Base-by-base conservation (phyloP, 2,329 filamentous ascomycete genomes). In the Myriosclerotinia curreyana region DNA sequence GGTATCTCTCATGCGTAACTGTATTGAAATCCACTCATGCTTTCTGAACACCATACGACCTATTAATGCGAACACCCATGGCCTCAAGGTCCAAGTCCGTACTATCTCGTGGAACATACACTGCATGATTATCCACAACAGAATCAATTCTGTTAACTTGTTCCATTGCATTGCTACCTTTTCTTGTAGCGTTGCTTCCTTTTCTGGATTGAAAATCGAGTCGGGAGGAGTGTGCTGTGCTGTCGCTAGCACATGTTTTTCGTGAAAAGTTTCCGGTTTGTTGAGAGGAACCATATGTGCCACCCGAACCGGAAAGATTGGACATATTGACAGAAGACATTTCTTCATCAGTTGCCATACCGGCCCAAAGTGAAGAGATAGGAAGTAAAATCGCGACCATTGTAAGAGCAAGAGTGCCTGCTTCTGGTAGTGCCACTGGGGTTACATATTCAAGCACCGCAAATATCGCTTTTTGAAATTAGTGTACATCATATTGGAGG, bases 321-420 rank as follows among this genome's bases (percentile, higher is more conserved):
- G 68, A 66, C 52, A 72, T 49, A 40, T 70, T 64, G 60, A 71
- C 67, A 20, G 66, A 51, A 7, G 68, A 66, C 22, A 40, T 60
- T 31, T 67, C 65, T 50, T 67, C 65, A 25, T 70, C 68, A 25
- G 66, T 70, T 34, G 66, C 62, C 68, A 71, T 70, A n/a, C 69
- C 62, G 17, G 87, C 87, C 87, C 87, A 90, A 68, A 90, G 80
- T 22, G 85, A 83, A 17, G 86, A 87, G 14, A 90, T 78, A 1
- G 87, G 87, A 20, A 90, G 81, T 67, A 85, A 85, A 66, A 89
- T 80, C 64, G 82, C 82, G 44, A 87, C 82, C 25, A 85, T 75
- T 20, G 85, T 86, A 11, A 86, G 75, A 62, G 84, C 78, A 65
- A 84, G 77, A 56, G 81, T 80, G 63, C 79, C 78, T 40, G 88